Conservation (phyloP, 257 asterid species). For the Handroanthus guayacan region DNA sequence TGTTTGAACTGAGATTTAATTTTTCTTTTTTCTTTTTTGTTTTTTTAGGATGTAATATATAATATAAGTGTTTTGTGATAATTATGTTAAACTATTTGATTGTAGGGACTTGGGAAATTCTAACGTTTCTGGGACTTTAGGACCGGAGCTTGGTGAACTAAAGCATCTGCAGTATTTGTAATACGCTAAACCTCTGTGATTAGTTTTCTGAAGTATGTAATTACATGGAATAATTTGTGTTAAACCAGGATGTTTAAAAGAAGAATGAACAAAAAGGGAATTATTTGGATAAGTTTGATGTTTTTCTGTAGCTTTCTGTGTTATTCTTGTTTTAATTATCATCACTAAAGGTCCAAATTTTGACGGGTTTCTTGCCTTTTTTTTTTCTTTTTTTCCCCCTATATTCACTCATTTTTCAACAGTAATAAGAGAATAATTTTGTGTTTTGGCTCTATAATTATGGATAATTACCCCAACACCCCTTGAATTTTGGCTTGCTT, state of each 20-base stretch:
- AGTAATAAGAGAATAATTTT: neutral
- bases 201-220: neutral
- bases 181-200: slow-evolving; percentile 36
- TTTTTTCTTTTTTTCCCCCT: too few species aligned
- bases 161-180: slow-evolving; percentile 88
- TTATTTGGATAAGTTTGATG: neutral
- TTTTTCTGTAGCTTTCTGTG: slow-evolving; percentile 18
- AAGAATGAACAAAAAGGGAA: neutral
- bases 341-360: slow-evolving; percentile 3
- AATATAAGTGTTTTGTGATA: neutral
- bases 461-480: too few species aligned
- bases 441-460: neutral
- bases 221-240: neutral
- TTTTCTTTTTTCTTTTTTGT: neutral
- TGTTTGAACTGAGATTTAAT: neutral
- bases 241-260: slow-evolving; percentile 9
- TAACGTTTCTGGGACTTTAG: slow-evolving; percentile 86
- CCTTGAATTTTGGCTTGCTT: too few species aligned
- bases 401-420: neutral
- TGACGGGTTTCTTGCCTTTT: neutral
- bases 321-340: slow-evolving; percentile 6
- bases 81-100: slow-evolving; percentile 22
- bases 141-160: slow-evolving; percentile 86
- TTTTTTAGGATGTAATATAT: neutral
- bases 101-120: slow-evolving; percentile 91